Evolutionary conservation across 2,329 filamentous ascomycete species (phyloP).

Genomic region (Monilinia laxa): DNA sequence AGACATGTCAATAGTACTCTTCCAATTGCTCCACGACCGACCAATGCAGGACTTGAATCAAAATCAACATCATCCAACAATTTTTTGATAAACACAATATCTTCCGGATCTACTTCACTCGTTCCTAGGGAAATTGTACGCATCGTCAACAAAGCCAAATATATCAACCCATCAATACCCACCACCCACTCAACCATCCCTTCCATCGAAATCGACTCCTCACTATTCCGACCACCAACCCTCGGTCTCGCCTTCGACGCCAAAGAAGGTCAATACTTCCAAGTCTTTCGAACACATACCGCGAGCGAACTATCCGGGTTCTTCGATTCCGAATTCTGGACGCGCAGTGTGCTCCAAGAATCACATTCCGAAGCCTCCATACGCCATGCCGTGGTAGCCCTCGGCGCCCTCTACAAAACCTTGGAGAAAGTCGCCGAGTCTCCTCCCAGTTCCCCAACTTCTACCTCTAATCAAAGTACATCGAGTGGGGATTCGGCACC

Average conservation of each 20-base stretch:
- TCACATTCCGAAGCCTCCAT: slow-evolving; percentile 62
- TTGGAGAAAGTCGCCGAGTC: slow-evolving; percentile 55
- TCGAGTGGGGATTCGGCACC: slow-evolving; percentile 43
- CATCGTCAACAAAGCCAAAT: slow-evolving; percentile 2
- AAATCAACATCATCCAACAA: slow-evolving; percentile 20
- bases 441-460: slow-evolving; percentile 43
- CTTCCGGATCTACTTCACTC: background rate
- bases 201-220: slow-evolving; percentile 1
- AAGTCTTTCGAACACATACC: slow-evolving; percentile 60
- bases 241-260: slow-evolving; percentile 45
- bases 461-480: slow-evolving; percentile 26
- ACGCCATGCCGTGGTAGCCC: slow-evolving; percentile 63
- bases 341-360: slow-evolving; percentile 59
- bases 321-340: slow-evolving; percentile 67
- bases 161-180: slow-evolving; percentile 24
- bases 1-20: slow-evolving; percentile 26
- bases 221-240: slow-evolving; percentile 6
- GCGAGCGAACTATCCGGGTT: slow-evolving; percentile 64
- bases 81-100: slow-evolving; percentile 18
- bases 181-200: slow-evolving; percentile 10
- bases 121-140: background rate
- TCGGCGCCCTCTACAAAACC: slow-evolving; percentile 67
- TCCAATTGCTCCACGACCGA: slow-evolving; percentile 33
- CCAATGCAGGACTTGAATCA: slow-evolving; percentile 5
- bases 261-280: slow-evolving; percentile 59